Base-by-base conservation (phyloP, 768 basidiomycete genomes). In the Paxillus involutus region DNA sequence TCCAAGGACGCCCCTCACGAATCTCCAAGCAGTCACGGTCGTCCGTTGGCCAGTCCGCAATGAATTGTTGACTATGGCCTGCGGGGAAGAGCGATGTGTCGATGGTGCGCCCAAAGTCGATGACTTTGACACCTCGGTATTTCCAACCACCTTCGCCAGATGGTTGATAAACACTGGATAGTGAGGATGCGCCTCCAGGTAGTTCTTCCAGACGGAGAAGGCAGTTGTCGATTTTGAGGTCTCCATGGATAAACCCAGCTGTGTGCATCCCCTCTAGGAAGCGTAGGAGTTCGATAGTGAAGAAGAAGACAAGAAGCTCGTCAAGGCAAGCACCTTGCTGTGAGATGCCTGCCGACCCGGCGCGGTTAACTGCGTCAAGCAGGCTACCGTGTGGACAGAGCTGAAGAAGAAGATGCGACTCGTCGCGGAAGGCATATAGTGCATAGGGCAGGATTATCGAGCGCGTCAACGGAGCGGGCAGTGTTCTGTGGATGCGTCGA, bases 141-240 rank as follows among this genome's bases (percentile, higher is more conserved):
- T 75, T 69, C 97, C 97, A 99, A 4, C 96, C 96, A 24, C 82
- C 81, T 14, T 81, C 83, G 16, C 96, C 96, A 0, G 77, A 73
- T 1, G 88, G 83, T 53, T 87, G 82, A 74, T 98, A 98, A n/a
- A 76, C 71, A 47, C 81, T 73, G 1, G 84, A 80, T 87, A 95
- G 93, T 1, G 82, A 78, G 0, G 85, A 76, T 1, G 80, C 71
- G 1, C 85, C 85, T 3, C 85, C 86, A 2, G 87, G 86, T 4
- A 89, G 85, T 48, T 91, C 89, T 58, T 93, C 89, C 43, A 99
- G 79, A 5, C 97, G 85, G 9, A 98, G 77, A n/a, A 99, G 80
- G 68, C 95, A 97, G 73, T 99, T 99, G 74, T 99, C 97, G 69
- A 98, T 97, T 77, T 99, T 99, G 58, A 99, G 80, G 73, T 99